phyloP scores from a whole-genome alignment of 2,329 filamentous ascomycete species.

The Elsinoe arachidis region DNA sequence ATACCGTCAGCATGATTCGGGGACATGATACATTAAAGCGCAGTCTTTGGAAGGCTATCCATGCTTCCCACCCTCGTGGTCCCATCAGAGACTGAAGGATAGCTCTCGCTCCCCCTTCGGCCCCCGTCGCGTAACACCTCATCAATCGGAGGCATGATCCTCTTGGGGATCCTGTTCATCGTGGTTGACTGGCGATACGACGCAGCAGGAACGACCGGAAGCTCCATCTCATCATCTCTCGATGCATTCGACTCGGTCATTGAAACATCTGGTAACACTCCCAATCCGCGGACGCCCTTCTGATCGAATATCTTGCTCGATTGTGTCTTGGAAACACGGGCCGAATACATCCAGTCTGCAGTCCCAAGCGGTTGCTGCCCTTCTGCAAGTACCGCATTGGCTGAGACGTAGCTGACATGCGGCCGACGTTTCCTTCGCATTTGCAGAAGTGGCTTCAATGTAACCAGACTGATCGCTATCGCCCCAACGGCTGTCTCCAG shows the following conservation, averaged over 20 bases:
- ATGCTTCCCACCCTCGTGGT: neutral
- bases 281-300: neutral
- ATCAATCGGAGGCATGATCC: neutral
- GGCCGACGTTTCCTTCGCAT: neutral
- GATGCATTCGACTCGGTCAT: neutral
- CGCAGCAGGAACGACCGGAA: neutral
- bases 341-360: neutral
- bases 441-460: neutral
- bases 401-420: neutral
- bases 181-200: neutral
- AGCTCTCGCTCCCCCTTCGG: neutral
- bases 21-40: neutral
- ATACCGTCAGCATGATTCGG: no score
- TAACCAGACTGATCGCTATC: neutral
- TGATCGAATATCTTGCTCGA: neutral
- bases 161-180: neutral
- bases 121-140: neutral
- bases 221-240: neutral
- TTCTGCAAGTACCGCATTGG: neutral
- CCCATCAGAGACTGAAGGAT: neutral
- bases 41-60: neutral
- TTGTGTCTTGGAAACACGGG: neutral
- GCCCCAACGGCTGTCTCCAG: conserved; percentile 9
- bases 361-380: neutral
- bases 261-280: conserved; percentile 5